Conservation (phyloP, 2,329 filamentous ascomycete genomes). For the Leptoxyphium fumago region DNA sequence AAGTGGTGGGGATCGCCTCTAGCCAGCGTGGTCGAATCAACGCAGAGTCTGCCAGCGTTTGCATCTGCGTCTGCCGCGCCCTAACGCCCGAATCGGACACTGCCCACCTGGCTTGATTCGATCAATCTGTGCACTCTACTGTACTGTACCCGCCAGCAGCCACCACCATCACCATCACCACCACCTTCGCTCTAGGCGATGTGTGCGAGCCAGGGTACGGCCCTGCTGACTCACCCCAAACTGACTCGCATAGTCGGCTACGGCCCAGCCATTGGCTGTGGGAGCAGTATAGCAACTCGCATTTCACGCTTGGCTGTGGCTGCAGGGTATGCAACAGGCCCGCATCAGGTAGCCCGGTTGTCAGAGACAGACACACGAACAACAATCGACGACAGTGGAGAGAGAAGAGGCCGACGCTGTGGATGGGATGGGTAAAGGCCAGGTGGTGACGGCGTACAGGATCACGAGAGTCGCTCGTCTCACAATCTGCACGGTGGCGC, state of each 20-base stretch:
- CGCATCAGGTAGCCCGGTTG: neutral
- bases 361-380: neutral
- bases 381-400: neutral
- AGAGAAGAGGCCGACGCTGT: neutral
- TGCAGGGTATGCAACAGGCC: neutral
- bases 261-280: neutral
- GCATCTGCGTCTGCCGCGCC: too few species aligned
- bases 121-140: neutral
- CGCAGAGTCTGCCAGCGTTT: too few species aligned
- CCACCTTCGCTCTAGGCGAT: too few species aligned
- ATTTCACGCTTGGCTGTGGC: neutral
- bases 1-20: neutral
- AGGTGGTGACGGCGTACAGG: neutral
- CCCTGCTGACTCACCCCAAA: too few species aligned
- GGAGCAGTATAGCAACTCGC: too few species aligned
- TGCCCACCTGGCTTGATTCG: neutral
- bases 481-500: neutral
- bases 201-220: too few species aligned
- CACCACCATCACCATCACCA: too few species aligned
- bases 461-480: neutral
- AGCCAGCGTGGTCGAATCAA: neutral
- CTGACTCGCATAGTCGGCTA: too few species aligned
- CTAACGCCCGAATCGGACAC: neutral
- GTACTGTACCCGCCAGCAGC: neutral
- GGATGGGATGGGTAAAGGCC: neutral